phyloP scores from a whole-genome alignment of 2,329 filamentous ascomycete species.

The Penicillium hesseltinei region DNA sequence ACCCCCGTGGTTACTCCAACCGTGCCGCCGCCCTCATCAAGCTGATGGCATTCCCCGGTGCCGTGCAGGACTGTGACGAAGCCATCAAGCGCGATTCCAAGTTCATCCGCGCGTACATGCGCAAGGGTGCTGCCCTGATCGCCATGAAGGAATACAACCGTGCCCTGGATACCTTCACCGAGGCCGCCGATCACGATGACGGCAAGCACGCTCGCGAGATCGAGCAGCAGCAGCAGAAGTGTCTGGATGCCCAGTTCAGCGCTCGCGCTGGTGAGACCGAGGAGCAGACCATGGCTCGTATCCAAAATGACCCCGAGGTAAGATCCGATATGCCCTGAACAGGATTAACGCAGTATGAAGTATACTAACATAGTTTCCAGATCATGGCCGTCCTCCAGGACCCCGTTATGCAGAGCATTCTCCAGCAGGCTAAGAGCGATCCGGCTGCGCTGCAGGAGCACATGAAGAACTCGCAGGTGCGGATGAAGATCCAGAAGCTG shows the following conservation, averaged over 20 bases:
- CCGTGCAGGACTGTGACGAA: conserved; percentile 85
- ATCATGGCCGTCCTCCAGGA: conserved; percentile 92
- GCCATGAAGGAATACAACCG: conserved; percentile 99
- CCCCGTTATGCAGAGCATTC: conserved; percentile 94
- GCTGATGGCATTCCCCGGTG: conserved; percentile 90
- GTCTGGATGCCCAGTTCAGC: conserved; percentile 82
- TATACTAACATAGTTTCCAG: conserved; percentile 41
- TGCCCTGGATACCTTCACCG: conserved; percentile 82
- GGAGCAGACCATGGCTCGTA: conserved; percentile 87
- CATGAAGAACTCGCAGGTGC: conserved; percentile 87
- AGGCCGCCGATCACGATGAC: conserved; percentile 74
- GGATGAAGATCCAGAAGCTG: conserved; percentile 89
- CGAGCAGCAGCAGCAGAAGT: conserved; percentile 91
- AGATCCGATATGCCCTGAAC: conserved; percentile 32
- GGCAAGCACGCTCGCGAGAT: conserved; percentile 88
- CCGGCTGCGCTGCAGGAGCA: conserved; percentile 92
- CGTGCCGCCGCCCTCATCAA: conserved; percentile 96
- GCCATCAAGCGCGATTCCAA: conserved; percentile 87
- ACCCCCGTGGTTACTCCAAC: conserved; percentile 94
- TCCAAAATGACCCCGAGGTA: conserved; percentile 88
- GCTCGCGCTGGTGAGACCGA: conserved; percentile 92
- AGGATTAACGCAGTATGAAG: not conserved
- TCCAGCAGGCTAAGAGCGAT: conserved; percentile 93
- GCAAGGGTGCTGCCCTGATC: conserved; percentile 92
- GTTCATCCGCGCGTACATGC: conserved; percentile 94